A percentile compares a stretch with the other conserved stretches of the same genome.
phyloP scores from a whole-genome alignment of 1,284 basidiomycete species.

The Meripilus lineatus region DNA sequence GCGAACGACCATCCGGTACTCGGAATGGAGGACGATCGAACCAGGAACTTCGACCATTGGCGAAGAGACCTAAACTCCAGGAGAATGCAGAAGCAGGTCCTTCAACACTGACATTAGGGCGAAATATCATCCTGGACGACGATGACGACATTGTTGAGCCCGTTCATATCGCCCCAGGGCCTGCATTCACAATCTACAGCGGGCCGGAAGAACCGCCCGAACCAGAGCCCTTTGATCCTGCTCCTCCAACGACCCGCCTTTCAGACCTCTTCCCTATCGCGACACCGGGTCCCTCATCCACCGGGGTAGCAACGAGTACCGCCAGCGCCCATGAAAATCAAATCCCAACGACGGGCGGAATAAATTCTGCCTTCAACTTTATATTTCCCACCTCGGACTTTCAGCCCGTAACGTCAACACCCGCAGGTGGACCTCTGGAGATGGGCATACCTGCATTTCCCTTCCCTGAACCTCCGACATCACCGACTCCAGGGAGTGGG shows the following conservation, averaged over 20 bases:
- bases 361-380: constrained; percentile 37
- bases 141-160: neutral
- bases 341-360: constrained; percentile 30
- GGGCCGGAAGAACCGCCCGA: constrained; percentile 28
- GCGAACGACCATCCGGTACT: no score
- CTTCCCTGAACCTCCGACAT: constrained; percentile 63
- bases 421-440: constrained; percentile 22
- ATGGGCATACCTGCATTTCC: constrained; percentile 33
- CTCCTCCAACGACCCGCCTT: constrained; percentile 34
- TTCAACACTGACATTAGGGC: no score
- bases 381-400: constrained; percentile 38
- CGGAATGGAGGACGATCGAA: no score
- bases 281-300: constrained; percentile 24
- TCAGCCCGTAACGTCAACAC: constrained; percentile 48
- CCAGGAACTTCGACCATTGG: no score
- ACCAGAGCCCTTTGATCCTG: constrained; percentile 14
- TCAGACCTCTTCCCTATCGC: constrained; percentile 44
- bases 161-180: constrained; percentile 6
- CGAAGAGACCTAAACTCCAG: no score
- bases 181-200: constrained; percentile 25
- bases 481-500: constrained; percentile 49
- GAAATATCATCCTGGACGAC: no score
- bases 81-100: constrained; percentile 12
- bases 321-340: constrained; percentile 49
- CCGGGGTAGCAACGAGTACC: constrained; percentile 34